Base-by-base conservation (phyloP, 225 moss, liverwort and hornwort species). In the Polytrichum formosum region DNA sequence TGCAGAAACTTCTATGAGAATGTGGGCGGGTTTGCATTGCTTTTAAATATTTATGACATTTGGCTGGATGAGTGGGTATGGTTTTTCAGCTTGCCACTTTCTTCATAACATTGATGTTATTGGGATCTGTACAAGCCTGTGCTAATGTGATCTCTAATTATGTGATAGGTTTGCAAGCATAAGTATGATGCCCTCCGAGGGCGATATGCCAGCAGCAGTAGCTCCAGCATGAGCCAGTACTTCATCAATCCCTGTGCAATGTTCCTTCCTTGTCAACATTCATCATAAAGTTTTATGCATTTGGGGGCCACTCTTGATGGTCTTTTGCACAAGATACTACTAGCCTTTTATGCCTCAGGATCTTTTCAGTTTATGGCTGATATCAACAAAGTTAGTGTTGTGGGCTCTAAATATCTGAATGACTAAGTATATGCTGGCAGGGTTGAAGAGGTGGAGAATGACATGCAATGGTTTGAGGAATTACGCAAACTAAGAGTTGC, bases 401-500 rank as follows among this genome's bases (percentile, higher is more conserved):
- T 6, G n/a, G 46, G 21, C n/a, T 0, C 66, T 20, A 18, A 18
- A 18, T 67, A 6, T 56, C 33, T 26, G 19, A 58, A 56, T 58
- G 28, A 28, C 5, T 23, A 18, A 19, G 8, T 70, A 30, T 71
- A 5, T 35, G 1, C 60, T 56, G 75, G 31, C 62, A 79, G 75
- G 74, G 81, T 80, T 37, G 83, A 87, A 27, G 85, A 85, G 26
- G 23, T 81, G 65, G 72, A 28, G 16, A 78, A 75, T 70, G 88
- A 75, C 55, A 75, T 87, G 75, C 72, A 82, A 61, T 89, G 90
- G 91, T 87, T 91, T 62, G 91, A 93, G 75, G 89, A 93, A 71
- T 66, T 93, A 70, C 89, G 93, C 19, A 91, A 93, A 55, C 54
- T 89, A 61, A 80, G 93, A 74, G 89, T 93, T 70, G 87, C 91